These are phyloP conservation scores for Fusarium udum DNA, from an alignment of 2,329 filamentous ascomycete genomes.

Conservation along the genomic window DNA sequence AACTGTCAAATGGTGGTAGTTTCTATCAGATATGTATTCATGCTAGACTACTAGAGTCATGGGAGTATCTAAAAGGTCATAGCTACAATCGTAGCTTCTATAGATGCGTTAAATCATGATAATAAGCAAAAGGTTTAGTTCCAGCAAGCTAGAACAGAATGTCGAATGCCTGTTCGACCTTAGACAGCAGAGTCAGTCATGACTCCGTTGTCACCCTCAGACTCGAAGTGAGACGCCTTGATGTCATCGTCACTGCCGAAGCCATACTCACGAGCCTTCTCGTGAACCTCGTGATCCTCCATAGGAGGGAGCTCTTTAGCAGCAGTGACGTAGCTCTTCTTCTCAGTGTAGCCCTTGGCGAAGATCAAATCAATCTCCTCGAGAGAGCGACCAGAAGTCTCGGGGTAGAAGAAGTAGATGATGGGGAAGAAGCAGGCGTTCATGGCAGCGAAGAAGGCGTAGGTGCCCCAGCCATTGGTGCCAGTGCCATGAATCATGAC, in stretches of 20 bases:
- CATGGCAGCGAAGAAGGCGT: conserved; percentile 61
- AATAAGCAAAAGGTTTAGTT: neutral
- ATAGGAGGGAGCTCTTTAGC: conserved; percentile 61
- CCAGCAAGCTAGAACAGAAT: neutral
- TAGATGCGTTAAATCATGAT: conserved; percentile 6
- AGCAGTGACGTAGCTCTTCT: conserved; percentile 67
- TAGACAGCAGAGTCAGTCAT: conserved; percentile 11
- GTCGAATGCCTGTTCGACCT: neutral
- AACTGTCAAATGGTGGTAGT: too few relatives aligned
- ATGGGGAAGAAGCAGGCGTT: conserved; percentile 60
- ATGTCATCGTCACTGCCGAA: conserved; percentile 13
- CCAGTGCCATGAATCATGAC: conserved; percentile 69
- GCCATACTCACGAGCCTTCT: conserved; percentile 23
- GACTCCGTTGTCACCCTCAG: conserved; percentile 22
- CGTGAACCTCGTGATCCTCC: conserved; percentile 23
- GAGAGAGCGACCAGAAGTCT: conserved; percentile 49
- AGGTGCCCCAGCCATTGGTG: conserved; percentile 62
- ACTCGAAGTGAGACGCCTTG: conserved; percentile 4
- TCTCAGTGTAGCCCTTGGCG: conserved; percentile 64
- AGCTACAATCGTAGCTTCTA: neutral
- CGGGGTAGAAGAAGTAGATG: conserved; percentile 58
- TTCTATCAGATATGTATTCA: neutral
- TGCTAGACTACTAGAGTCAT: conserved; percentile 9
- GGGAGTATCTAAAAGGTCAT: conserved; percentile 9
- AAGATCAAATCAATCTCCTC: conserved; percentile 37